A percentile compares a stretch with the other conserved stretches of the same genome.
These are phyloP conservation scores for Tolypocladium inflatum DNA, from an alignment of 2,329 filamentous ascomycete genomes.

Conservation along the genomic window DNA sequence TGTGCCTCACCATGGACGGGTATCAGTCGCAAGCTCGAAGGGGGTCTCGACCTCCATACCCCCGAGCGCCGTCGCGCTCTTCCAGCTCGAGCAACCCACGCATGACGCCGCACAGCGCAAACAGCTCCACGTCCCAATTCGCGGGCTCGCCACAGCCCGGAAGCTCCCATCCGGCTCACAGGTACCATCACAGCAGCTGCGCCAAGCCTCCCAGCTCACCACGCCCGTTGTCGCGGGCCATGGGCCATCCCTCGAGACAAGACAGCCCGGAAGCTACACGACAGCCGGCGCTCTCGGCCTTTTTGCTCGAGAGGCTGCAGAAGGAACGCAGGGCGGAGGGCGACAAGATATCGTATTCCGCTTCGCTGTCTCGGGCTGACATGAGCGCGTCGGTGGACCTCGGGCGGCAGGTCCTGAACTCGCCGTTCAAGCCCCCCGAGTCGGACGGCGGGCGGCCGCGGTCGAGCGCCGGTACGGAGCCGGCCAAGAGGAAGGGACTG, in stretches of 20 bases:
- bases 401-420: constrained; percentile 23
- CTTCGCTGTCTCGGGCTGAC: constrained; percentile 25
- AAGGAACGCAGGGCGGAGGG: constrained; percentile 39
- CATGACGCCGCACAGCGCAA: constrained; percentile 29
- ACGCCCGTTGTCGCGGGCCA: constrained; percentile 27
- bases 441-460: constrained; percentile 28
- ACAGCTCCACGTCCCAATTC: constrained; percentile 30
- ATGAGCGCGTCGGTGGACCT: constrained; percentile 29
- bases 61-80: constrained; percentile 36
- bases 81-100: constrained; percentile 34
- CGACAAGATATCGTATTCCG: constrained; percentile 25
- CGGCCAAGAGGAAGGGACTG: constrained; percentile 40
- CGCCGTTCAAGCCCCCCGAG: constrained; percentile 25
- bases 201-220: constrained; percentile 22
- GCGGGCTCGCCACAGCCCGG: constrained; percentile 24
- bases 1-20: constrained; percentile 18
- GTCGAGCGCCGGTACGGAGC: constrained; percentile 31
- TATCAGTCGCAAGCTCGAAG: constrained; percentile 13
- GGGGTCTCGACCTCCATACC: constrained; percentile 19
- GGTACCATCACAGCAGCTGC: constrained; percentile 29
- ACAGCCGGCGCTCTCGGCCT: constrained; percentile 34
- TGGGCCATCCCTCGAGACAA: constrained; percentile 32
- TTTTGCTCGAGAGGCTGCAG: constrained; percentile 46
- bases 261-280: constrained; percentile 29
- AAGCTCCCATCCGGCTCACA: constrained; percentile 26